Conservation (phyloP, 768 basidiomycete genomes). For the Phylloporus scabripes region DNA sequence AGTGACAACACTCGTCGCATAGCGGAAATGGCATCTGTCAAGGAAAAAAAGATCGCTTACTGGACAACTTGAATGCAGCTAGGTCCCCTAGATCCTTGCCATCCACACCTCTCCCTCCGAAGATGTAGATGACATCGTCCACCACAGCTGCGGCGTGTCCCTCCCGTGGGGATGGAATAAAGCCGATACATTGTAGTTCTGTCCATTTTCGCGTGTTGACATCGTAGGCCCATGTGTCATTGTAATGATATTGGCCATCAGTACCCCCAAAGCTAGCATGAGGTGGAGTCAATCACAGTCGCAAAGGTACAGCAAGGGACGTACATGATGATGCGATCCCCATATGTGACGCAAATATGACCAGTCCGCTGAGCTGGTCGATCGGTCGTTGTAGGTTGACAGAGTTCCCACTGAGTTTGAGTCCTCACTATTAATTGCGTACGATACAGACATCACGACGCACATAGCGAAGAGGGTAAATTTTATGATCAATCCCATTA, state of each 20-base stretch:
- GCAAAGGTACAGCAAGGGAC: constrained; percentile 29
- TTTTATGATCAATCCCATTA: neutral
- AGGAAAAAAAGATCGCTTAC: constrained; percentile 46
- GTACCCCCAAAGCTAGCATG: constrained; percentile 85
- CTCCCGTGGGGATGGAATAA: constrained; percentile 91
- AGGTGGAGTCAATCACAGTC: constrained; percentile 12
- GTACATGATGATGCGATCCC: constrained; percentile 80
- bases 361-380: constrained; percentile 84
- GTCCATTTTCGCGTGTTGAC: constrained; percentile 76
- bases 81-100: constrained; percentile 93
- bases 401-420: constrained; percentile 80
- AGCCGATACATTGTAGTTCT: constrained; percentile 93
- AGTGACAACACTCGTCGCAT: neutral
- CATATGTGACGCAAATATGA: constrained; percentile 79
- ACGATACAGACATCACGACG: neutral
- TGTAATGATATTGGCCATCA: constrained; percentile 98
- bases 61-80: constrained; percentile 95
- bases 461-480: neutral
- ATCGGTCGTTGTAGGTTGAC: constrained; percentile 54
- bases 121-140: constrained; percentile 96
- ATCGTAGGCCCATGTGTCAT: constrained; percentile 97
- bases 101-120: constrained; percentile 95
- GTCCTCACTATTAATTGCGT: constrained; percentile 56
- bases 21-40: neutral
- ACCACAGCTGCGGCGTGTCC: constrained; percentile 96